Conservation (phyloP, 2,329 filamentous ascomycete genomes). For the Graphilbum sp. region DNA sequence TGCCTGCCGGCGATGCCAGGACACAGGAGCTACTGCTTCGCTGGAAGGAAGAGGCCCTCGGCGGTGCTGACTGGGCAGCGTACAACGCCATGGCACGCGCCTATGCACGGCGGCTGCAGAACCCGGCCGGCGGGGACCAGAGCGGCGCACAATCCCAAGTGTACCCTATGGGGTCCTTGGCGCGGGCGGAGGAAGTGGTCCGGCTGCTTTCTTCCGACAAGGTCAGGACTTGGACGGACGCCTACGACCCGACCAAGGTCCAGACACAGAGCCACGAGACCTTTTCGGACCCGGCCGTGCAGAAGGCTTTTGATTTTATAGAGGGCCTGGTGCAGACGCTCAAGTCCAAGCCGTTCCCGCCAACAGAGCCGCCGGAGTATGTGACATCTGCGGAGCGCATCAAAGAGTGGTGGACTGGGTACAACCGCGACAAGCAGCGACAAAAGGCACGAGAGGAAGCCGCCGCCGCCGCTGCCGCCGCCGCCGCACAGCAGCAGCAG, state of each 20-base stretch:
- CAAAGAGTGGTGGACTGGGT: conserved; percentile 36
- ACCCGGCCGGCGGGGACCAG: conserved; percentile 10
- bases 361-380: conserved; percentile 35
- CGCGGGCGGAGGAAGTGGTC: conserved; percentile 23
- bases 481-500: conserved; percentile 8
- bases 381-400: conserved; percentile 29
- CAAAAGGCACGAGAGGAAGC: conserved; percentile 20
- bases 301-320: conserved; percentile 25
- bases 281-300: conserved; percentile 22
- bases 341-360: conserved; percentile 29
- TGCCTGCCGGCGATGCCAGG: conserved; percentile 23
- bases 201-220: conserved; percentile 26
- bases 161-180: conserved; percentile 1
- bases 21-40: conserved; percentile 33
- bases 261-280: conserved; percentile 15
- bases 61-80: conserved; percentile 7
- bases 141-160: conserved; percentile 6
- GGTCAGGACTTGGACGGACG: conserved; percentile 25
- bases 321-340: conserved; percentile 26
- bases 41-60: conserved; percentile 23
- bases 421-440: conserved; percentile 18
- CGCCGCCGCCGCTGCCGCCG: not conserved
- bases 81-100: conserved; percentile 8
- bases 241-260: conserved; percentile 20
- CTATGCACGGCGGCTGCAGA: not conserved